Base-by-base conservation (phyloP, 108 stramenopile species). In the Cyclotella baltica region DNA sequence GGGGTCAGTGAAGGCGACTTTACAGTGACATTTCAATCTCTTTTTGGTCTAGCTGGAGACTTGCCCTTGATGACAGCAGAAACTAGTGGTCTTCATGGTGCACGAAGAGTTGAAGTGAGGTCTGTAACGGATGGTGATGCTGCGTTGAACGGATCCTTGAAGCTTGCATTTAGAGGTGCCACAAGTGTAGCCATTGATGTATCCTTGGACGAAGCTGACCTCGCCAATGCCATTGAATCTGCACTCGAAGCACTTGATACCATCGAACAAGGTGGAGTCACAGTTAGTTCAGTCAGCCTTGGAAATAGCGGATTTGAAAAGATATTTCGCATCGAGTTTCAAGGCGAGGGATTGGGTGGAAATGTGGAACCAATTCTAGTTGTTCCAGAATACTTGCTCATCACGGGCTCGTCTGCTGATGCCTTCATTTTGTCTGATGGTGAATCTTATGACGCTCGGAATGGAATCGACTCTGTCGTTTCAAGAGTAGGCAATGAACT, bases 311-410 rank as follows among this genome's bases (percentile, higher is more conserved):
- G 69, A 16, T 57, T 75, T 43, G 87, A 87, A 51, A 77, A 63
- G 51, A 77, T 88, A 47, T 94, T 86, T 67, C 27, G 61, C 29
- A 86, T 96, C 23, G 87, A 90, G 10, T 96, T 96, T 67, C 18
- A 35, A 43, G 89, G 84, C 9, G 29, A 67, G 50, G 88, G 80
- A 25, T 89, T 96, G 13, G 90, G 85, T 22, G 95, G 95, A 3
- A 86, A 94, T 69, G 90, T 93, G 3, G 88, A 89, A 18, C 52
- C 90, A n/a, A 59, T 96, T 62, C 43, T 57, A 30, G 83, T 91
- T 27, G 82, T 72, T 19, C 78, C 78, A 6, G 83, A 72, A 38
- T 72, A 84, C 58, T 16, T 63, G 31, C 31, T 59, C 35, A 37
- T 91, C 20, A 81, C 64, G 10, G 92, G 90, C 19, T 85, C 86